Evolutionary conservation across 225 moss, liverwort and hornwort genomes (phyloP).

Genomic region (Pseudisothecium myosuroides): DNA sequence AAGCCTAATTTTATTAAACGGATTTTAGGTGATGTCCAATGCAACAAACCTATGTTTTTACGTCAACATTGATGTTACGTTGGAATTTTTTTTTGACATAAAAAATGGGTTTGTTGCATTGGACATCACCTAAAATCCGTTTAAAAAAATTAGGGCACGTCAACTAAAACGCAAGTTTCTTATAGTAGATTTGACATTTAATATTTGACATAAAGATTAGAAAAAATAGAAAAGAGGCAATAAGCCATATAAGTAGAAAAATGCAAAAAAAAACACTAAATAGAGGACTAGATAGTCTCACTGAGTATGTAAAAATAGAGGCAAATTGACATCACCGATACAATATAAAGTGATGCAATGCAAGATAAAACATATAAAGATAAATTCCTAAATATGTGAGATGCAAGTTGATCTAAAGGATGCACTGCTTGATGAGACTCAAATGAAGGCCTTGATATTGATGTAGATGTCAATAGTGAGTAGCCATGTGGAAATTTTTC

Average conservation of each 20-base stretch:
- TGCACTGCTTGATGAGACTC: not conserved
- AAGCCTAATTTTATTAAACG: no score
- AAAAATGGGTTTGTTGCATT: no score
- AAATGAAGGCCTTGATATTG: not conserved
- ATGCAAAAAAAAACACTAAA: not conserved
- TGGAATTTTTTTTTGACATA: no score
- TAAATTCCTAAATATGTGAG: not conserved
- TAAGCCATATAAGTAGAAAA: not conserved
- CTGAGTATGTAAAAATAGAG: accelerated
- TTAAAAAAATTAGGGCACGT: no score
- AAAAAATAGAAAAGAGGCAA: not conserved
- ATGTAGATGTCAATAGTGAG: not conserved
- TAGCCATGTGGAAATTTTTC: no score
- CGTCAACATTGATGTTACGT: no score
- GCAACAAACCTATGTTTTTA: no score
- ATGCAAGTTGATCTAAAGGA: accelerated
- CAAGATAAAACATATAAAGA: not conserved
- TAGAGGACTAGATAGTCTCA: not conserved
- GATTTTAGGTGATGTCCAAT: no score
- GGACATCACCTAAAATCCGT: no score
- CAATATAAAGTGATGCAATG: not conserved
- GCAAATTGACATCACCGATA: not conserved
- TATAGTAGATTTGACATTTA: not conserved
- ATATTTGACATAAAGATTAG: not conserved
- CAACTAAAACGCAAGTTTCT: no score